phyloP scores from a whole-genome alignment of 305 asterid species.

The Fraxinus angustifolia region DNA sequence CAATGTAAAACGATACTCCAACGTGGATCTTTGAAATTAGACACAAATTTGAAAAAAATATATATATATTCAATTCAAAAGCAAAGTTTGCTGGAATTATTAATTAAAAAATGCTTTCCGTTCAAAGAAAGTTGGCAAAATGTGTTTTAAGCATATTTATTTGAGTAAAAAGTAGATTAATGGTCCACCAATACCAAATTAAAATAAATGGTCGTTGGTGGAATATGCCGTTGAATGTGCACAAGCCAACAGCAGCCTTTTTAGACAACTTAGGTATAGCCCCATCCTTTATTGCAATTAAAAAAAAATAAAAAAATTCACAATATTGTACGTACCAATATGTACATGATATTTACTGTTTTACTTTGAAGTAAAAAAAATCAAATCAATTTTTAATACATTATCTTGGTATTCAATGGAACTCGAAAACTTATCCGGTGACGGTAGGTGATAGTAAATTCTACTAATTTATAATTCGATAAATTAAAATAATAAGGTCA shows the following conservation, averaged over 20 bases:
- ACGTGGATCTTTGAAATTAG: neutral
- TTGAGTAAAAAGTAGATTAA: neutral
- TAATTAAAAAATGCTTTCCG: neutral
- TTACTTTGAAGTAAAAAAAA: too few species aligned
- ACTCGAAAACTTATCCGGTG: neutral
- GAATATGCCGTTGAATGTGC: neutral
- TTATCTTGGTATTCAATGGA: too few species aligned
- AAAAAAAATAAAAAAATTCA: neutral
- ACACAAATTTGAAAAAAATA: neutral
- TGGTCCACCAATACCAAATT: neutral
- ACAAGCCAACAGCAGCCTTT: neutral
- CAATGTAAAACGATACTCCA: neutral
- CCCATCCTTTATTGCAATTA: neutral
- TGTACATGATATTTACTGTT: neutral
- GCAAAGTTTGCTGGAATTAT: neutral
- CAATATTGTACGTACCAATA: neutral
- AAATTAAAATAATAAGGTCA: neutral
- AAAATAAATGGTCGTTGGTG: neutral
- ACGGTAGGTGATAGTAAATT: neutral
- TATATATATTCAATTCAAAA: neutral
- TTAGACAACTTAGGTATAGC: neutral
- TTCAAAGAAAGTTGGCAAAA: neutral
- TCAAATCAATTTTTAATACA: too few species aligned
- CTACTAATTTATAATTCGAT: neutral
- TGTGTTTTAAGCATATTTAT: neutral